These are phyloP conservation scores for Colletotrichum lindemuthianum DNA, from an alignment of 2,329 filamentous ascomycete species.

Conservation along the genomic window DNA sequence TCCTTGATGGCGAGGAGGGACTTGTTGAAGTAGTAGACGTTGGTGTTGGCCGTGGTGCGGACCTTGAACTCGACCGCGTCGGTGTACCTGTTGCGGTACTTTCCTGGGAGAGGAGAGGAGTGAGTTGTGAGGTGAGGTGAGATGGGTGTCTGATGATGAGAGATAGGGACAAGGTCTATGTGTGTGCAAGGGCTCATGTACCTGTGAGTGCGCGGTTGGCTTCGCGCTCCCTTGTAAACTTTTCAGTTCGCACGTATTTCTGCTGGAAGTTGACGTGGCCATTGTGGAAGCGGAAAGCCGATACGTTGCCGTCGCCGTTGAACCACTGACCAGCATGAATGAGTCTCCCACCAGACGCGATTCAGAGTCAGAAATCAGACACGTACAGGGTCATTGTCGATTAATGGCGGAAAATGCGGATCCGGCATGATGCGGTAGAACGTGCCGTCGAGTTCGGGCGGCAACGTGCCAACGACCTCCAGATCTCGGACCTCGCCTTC, in stretches of 20 bases:
- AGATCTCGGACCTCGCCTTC: constrained; percentile 35
- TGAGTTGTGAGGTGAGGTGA: constrained; percentile 35
- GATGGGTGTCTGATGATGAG: neutral
- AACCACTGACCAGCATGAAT: constrained; percentile 43
- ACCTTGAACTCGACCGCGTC: constrained; percentile 45
- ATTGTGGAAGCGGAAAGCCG: constrained; percentile 47
- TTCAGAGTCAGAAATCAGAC: neutral
- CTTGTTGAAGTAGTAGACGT: constrained; percentile 59
- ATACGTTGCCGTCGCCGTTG: constrained; percentile 53
- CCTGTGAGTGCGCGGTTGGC: constrained; percentile 42
- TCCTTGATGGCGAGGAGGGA: constrained; percentile 61
- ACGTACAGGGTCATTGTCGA: constrained; percentile 25
- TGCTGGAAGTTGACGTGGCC: constrained; percentile 47
- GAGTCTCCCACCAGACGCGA: neutral
- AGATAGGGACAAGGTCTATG: neutral
- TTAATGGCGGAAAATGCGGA: constrained; percentile 46
- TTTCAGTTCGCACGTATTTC: constrained; percentile 52
- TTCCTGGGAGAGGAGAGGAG: constrained; percentile 43
- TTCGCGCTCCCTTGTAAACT: constrained; percentile 49
- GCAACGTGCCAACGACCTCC: constrained; percentile 39
- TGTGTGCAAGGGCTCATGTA: neutral
- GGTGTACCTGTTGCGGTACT: constrained; percentile 52
- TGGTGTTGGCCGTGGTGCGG: constrained; percentile 58
- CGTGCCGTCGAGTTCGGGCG: constrained; percentile 39
- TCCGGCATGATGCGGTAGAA: constrained; percentile 53